These are phyloP conservation scores for Pyrenula massariospora DNA, from an alignment of 495 filamentous ascomycete species.

Conservation along the genomic window DNA sequence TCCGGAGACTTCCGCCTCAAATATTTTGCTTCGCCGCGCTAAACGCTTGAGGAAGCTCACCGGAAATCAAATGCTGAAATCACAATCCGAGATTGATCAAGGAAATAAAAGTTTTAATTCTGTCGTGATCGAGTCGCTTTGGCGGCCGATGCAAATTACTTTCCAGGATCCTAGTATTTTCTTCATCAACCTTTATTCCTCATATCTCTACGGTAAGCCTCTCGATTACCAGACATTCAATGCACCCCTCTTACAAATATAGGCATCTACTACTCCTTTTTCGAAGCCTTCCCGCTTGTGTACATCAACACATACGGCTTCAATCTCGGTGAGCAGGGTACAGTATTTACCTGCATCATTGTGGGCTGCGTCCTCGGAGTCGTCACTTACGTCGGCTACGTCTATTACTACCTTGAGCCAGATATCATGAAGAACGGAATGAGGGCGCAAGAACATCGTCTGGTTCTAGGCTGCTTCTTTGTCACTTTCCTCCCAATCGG, in stretches of 20 bases:
- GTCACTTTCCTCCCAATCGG: conserved; percentile 27
- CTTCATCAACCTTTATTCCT: conserved; percentile 39
- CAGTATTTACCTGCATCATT: conserved; percentile 40
- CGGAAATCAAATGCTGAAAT: conserved; percentile 17
- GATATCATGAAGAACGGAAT: conserved; percentile 22
- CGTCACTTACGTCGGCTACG: conserved; percentile 33
- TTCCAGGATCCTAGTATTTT: conserved; percentile 39
- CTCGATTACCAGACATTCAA: background rate
- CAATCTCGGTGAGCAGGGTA: conserved; percentile 28
- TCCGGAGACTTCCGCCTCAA: conserved; percentile 44
- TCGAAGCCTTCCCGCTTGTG: conserved; percentile 45
- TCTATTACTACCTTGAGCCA: conserved; percentile 38
- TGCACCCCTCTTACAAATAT: background rate
- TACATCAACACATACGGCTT: conserved; percentile 37
- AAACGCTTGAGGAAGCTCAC: conserved; percentile 33
- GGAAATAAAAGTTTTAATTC: conserved; percentile 16
- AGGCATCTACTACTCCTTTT: conserved; percentile 41
- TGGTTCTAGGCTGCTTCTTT: conserved; percentile 41
- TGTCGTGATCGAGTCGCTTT: conserved; percentile 23
- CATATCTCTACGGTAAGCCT: conserved; percentile 30
- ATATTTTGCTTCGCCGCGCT: conserved; percentile 47
- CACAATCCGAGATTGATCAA: conserved; percentile 29
- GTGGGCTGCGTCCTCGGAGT: conserved; percentile 26
- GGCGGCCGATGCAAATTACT: conserved; percentile 29
- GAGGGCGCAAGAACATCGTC: conserved; percentile 29